Conservation (phyloP, 495 filamentous ascomycete genomes). For the Chaetomium cochliodes region DNA sequence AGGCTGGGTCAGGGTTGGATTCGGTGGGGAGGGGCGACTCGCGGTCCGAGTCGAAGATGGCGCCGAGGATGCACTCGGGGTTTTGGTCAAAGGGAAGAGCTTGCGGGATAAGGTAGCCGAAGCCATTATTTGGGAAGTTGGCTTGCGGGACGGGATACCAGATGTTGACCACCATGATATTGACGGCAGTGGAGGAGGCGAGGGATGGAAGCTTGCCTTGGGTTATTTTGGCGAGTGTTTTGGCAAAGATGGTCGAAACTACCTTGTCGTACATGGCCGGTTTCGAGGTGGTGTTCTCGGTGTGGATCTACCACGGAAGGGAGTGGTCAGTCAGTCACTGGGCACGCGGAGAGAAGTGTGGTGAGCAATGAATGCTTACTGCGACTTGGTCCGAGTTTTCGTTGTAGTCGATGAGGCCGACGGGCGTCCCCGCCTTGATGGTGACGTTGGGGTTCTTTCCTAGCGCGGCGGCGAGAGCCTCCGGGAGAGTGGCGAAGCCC, state of each 20-base stretch:
- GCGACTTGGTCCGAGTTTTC: slow-evolving; percentile 21
- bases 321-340: not conserved
- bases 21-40: slow-evolving; percentile 32
- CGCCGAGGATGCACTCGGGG: slow-evolving; percentile 80
- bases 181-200: slow-evolving; percentile 61
- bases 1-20: slow-evolving; percentile 21
- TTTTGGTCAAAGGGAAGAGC: slow-evolving; percentile 69
- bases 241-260: slow-evolving; percentile 67
- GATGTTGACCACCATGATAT: slow-evolving; percentile 88
- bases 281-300: slow-evolving; percentile 14
- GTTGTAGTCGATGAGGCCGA: slow-evolving; percentile 38
- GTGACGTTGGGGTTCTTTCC: slow-evolving; percentile 49
- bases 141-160: slow-evolving; percentile 69
- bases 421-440: slow-evolving; percentile 47
- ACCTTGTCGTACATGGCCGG: slow-evolving; percentile 56
- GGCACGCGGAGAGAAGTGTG: not conserved
- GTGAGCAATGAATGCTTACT: slow-evolving; percentile 8
- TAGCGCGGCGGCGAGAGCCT: slow-evolving; percentile 50
- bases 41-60: slow-evolving; percentile 83
- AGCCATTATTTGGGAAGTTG: slow-evolving; percentile 61
- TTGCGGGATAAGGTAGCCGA: slow-evolving; percentile 84
- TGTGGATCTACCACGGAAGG: slow-evolving; percentile 33
- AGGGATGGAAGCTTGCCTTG: slow-evolving; percentile 51
- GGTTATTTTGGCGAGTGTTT: slow-evolving; percentile 46
- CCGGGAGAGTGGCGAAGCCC: slow-evolving; percentile 56